These are phyloP conservation scores for Cutaneotrichosporon dermatis DNA, from an alignment of 1,284 basidiomycete species.

Conservation along the genomic window DNA sequence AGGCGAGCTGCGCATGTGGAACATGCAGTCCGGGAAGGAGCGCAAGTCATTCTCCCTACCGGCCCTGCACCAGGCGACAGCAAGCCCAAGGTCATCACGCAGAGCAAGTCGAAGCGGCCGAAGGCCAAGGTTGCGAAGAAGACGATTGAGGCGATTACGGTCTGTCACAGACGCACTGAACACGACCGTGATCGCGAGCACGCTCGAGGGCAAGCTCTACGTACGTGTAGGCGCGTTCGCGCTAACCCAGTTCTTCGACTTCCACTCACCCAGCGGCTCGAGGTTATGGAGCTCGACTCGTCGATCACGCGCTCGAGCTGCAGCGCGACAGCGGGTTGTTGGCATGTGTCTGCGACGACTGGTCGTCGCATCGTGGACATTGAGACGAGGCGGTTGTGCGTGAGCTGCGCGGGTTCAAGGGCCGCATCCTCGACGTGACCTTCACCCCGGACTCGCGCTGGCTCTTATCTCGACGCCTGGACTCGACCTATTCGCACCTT, in stretches of 20 bases:
- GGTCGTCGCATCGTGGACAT: slow-evolving; percentile 82
- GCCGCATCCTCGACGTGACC: slow-evolving; percentile 74
- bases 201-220: slow-evolving; percentile 80
- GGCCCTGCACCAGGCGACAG: slow-evolving; percentile 59
- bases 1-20: slow-evolving; percentile 81
- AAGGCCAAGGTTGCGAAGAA: slow-evolving; percentile 49
- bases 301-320: slow-evolving; percentile 67
- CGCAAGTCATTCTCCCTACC: slow-evolving; percentile 64
- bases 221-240: too few species aligned
- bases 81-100: slow-evolving; percentile 47
- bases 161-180: slow-evolving; percentile 84
- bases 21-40: slow-evolving; percentile 89
- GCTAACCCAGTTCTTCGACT: slow-evolving; percentile 71
- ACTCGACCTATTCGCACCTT: slow-evolving; percentile 91
- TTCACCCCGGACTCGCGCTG: slow-evolving; percentile 93
- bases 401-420: slow-evolving; percentile 75
- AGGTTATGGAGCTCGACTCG: slow-evolving; percentile 65
- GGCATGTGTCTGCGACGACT: slow-evolving; percentile 80
- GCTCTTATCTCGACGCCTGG: slow-evolving; percentile 82
- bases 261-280: slow-evolving; percentile 70
- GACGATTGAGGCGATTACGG: slow-evolving; percentile 68
- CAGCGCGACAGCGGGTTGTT: slow-evolving; percentile 85
- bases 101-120: slow-evolving; percentile 27
- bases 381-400: slow-evolving; percentile 84
- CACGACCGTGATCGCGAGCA: slow-evolving; percentile 71